Evolutionary conservation across 163 green algal genomes (phyloP), one percentile per base, ranked within the genome.

Genomic region (Trebouxia gelatinosa): DNA sequence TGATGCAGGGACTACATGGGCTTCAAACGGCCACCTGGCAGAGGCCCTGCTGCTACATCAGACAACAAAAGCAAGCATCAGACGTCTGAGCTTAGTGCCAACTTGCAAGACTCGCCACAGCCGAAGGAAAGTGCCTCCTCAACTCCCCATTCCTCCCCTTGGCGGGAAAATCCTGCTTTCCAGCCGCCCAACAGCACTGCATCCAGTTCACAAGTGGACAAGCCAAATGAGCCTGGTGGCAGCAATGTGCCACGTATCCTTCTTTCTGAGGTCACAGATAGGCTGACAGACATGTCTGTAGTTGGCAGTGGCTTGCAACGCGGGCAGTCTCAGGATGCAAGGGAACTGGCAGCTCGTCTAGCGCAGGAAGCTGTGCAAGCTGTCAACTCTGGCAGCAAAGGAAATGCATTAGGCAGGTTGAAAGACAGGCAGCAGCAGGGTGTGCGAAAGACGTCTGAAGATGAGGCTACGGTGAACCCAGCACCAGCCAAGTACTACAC

Each of bases 401-500:
- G 35, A 31, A 72, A 51, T 54, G 64, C 64, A 50, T 37, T 72
- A 26, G 64, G 74, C 6, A 71, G 34, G 57, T 26, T 79, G 74
- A 71, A 66, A 50, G 74, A 79, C 37, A 79, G 74, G 28, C 74
- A 66, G 32, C 38, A 66, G 23, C 37, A 71, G 29, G 19, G 21
- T n/a, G 26, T 40, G 16, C 50, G 64, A 7, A 37, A 61, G 16
- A 61, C 40, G 21, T 34, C 32, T 40, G 74, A 66, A 13, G 50
- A 51, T 50, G 35, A 11, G 1, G n/a, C 16, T 32, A 57, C 6
- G 19, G 58, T 37, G 35, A 35, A 37, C 2, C 34, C 74, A 35
- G 21, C 74, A 6, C 28, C 64, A 39, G 74, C 74, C 51, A 79
- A 79, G 57, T 67, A 59, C 54, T 79, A 79, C n/a, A 31, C 48